These are phyloP conservation scores for Penicillium sp. DNA, from an alignment of 2,329 filamentous ascomycete genomes.

Conservation along the genomic window DNA sequence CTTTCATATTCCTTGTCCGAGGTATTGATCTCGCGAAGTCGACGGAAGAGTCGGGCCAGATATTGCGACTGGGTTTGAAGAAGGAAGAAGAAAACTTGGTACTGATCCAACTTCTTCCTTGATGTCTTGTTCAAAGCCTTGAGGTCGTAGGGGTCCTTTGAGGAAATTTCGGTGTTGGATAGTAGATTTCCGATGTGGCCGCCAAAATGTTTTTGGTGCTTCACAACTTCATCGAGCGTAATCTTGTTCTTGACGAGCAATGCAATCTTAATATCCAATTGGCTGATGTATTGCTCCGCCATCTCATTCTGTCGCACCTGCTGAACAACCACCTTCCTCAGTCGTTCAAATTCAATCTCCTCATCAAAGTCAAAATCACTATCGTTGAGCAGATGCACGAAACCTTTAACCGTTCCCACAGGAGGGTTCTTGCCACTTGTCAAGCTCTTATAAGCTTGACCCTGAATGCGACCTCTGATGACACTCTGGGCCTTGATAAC, in stretches of 20 bases:
- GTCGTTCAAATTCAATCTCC: conserved; percentile 92
- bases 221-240: conserved; percentile 94
- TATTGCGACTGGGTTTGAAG: conserved; percentile 97
- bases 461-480: conserved; percentile 90
- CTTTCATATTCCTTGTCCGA: conserved; percentile 91
- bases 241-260: conserved; percentile 99
- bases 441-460: conserved; percentile 96
- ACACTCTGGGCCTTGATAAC: conserved; percentile 99
- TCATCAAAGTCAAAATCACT: conserved; percentile 99
- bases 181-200: conserved; percentile 84
- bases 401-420: conserved; percentile 95
- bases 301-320: conserved; percentile 97
- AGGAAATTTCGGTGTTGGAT: conserved; percentile 84
- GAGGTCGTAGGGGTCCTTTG: conserved; percentile 90
- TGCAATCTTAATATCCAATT: conserved; percentile 98
- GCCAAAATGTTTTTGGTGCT: conserved; percentile 94
- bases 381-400: conserved; percentile 95
- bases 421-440: conserved; percentile 96
- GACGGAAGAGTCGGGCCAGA: conserved; percentile 82
- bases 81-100: conserved; percentile 97
- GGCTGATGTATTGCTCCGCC: conserved; percentile 96
- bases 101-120: conserved; percentile 90
- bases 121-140: conserved; percentile 98
- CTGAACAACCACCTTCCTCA: conserved; percentile 95
- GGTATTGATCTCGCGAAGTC: conserved; percentile 79